Evolutionary conservation across 306 rosid species (phyloP), one percentile per base, ranked within the genome.

Genomic region (Lathyrus oleraceus): DNA sequence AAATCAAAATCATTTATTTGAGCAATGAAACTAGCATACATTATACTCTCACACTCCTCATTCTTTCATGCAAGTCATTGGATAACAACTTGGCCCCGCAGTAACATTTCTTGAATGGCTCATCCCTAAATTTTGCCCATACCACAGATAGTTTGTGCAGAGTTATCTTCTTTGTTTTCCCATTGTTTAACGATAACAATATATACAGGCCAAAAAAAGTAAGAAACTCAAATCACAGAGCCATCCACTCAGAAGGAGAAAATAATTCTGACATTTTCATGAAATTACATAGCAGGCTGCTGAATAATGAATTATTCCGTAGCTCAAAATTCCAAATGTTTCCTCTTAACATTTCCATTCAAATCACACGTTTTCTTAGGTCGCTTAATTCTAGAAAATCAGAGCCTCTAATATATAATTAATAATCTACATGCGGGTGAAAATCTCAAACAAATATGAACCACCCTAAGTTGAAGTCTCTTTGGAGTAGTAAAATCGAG

Each of bases 361-460:
- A 19, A 61, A 19, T 8, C 7, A 38, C 65, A 35, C 1, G 43
- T 61, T 61, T 61, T 61, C 27, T 10, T 15, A 45, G 66, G 17
- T 60, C 27, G 6, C 13, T 35, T 35, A 3, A 60, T 36, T 61
- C 27, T 27, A 61, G 15, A 61, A 61, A 61, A 2, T 3, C 16
- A n/a, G 30, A 21, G 30, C 30, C 30, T 17, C 16, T 36, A 61
- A 38, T 61, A 2, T 5, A 40, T 40, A 20, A 63, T 35, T 20
- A 61, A 20, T 13, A 63, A 40, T 20, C 36, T 42, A 63, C 35
- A 40, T 14, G 16, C 21, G 49, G 17, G 11, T 39, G 36, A 39
- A 63, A 63, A 11, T 63, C 28, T 6, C 36, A 20, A 63, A 21
- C 69, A 63, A 63, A 63, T 20, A 63, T 63, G 51, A 63, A 63